phyloP scores from a whole-genome alignment of 2,329 filamentous ascomycete genomes.

The Pseudogymnoascus verrucosus region DNA sequence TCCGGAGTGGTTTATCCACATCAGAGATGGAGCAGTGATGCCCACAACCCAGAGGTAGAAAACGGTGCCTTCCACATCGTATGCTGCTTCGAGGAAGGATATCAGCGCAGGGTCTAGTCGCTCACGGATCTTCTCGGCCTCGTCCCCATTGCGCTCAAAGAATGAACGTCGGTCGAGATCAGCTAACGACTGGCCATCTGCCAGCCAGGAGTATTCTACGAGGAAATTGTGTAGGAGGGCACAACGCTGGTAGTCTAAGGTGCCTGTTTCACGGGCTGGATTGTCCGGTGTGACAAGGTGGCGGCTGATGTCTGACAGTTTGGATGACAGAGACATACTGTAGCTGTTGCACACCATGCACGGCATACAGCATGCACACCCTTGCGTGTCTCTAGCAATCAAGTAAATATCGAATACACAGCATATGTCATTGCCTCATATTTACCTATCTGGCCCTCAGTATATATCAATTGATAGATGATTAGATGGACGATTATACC shows the following conservation, averaged over 20 bases:
- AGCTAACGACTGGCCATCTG: slow-evolving; percentile 19
- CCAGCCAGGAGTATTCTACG: slow-evolving; percentile 22
- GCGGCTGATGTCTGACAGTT: slow-evolving; percentile 20
- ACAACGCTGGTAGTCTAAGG: slow-evolving; percentile 26
- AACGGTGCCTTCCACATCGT: not conserved
- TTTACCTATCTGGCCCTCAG: not conserved
- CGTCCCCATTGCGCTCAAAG: slow-evolving; percentile 18
- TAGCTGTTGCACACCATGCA: not conserved
- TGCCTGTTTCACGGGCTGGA: slow-evolving; percentile 18
- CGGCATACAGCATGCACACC: not conserved
- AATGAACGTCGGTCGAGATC: slow-evolving; percentile 14
- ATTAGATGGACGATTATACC: not conserved
- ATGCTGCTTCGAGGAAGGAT: slow-evolving; percentile 20
- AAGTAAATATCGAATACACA: not conserved
- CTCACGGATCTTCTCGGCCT: slow-evolving; percentile 20
- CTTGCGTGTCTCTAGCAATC: not conserved
- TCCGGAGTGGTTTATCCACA: slow-evolving; percentile 20
- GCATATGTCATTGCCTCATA: not conserved
- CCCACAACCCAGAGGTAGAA: slow-evolving; percentile 22
- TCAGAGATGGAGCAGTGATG: slow-evolving; percentile 16
- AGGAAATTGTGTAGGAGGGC: slow-evolving; percentile 28
- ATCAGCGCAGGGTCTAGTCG: slow-evolving; percentile 23
- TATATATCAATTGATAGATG: not conserved
- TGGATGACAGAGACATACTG: not conserved
- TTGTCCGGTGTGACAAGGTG: slow-evolving; percentile 25